phyloP scores from a whole-genome alignment of 2,329 filamentous ascomycete genomes.

The Penicillium corylophilum region DNA sequence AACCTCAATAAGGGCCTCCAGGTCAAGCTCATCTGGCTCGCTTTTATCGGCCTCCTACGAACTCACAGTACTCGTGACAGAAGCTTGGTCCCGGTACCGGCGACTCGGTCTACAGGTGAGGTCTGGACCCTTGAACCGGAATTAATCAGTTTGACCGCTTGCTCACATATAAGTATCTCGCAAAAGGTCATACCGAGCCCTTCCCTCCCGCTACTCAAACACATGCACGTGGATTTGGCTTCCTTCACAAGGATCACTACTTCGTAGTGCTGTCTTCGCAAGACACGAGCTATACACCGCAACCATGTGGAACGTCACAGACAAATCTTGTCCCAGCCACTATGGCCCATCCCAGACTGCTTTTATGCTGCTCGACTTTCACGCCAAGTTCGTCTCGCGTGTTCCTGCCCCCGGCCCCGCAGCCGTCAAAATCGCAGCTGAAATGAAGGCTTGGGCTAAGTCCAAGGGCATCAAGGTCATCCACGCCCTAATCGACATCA shows the following conservation, averaged over 20 bases:
- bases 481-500: slow-evolving; percentile 27
- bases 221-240: neutral
- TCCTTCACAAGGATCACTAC: neutral
- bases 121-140: neutral
- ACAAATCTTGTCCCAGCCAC: slow-evolving; percentile 12
- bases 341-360: slow-evolving; percentile 29
- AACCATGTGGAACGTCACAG: neutral
- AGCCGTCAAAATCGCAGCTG: slow-evolving; percentile 20
- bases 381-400: slow-evolving; percentile 19
- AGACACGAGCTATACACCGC: neutral
- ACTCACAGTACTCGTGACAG: neutral
- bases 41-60: neutral
- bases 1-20: too few species aligned
- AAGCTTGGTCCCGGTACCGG: neutral
- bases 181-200: neutral
- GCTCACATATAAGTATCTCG: neutral
- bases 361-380: slow-evolving; percentile 34
- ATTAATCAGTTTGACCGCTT: neutral
- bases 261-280: neutral
- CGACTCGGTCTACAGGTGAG: neutral
- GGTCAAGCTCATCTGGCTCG: neutral
- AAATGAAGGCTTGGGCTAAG: slow-evolving; percentile 28
- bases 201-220: neutral
- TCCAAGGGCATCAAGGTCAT: slow-evolving; percentile 27
- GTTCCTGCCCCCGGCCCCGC: neutral